Base-by-base conservation (phyloP, 1,284 basidiomycete genomes). In the Blastosporella zonata region DNA sequence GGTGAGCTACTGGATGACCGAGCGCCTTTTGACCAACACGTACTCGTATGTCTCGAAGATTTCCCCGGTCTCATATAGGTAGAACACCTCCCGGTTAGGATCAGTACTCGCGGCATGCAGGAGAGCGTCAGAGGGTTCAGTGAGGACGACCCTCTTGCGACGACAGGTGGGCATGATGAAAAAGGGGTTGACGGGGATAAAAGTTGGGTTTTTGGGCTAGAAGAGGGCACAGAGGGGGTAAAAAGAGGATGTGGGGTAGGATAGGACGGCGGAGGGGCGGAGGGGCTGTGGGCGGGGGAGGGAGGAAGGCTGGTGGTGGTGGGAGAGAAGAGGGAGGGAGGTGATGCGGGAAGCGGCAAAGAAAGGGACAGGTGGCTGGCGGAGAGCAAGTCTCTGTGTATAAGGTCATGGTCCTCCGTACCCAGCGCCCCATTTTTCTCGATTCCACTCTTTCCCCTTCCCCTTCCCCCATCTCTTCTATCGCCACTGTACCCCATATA, bases 21-120 rank as follows among this genome's bases (percentile, higher is more conserved):
- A 52, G 43, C 23, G 43, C 43, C 49, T 46, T 53, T 45, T 39
- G 52, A 20, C 47, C 46, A 49, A 52, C 48, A 78, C 89, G 65
- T 64, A 95, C 93, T 96, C 93, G 65, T 96, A 97, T 62, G 85
- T 85, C 56, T 92, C 84, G 66, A 97, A 97, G 66, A 97, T 89
- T 79, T 97, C 94, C 60, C 93, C 94, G 3, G 94, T 97, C 68
- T 92, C 84, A 53, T 83, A 74, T 63, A 97, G 84, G 73, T 90
- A 93, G 72, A 84, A 97, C 66, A 94, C 92, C 62, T 88, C 82
- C 63, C 75, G 84, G 67, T 76, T 73, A 40, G 79, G 79, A 71
- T 84, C 78, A 41, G 78, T 68, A 67, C 80, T 75, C 58, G 77
- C 75, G 51, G 78, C 76, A 54, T 80, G 76, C 55, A 87, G 74